Conservation (phyloP, 768 basidiomycete species). For the Pleurotus pulmonarius region DNA sequence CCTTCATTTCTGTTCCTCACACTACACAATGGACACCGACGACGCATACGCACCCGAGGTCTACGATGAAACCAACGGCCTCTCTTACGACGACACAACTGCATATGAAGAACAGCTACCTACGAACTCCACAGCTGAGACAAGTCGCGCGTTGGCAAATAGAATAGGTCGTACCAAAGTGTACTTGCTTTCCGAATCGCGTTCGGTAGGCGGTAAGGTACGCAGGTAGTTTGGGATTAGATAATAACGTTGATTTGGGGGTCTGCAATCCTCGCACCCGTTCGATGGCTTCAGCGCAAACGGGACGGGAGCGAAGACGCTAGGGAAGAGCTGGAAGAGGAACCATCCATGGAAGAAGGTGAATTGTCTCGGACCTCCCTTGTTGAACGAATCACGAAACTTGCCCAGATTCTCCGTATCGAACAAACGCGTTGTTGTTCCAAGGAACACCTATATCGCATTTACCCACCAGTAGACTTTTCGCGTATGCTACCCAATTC, state of each 20-base stretch:
- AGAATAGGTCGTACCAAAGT: constrained; percentile 74
- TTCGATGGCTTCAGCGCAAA: constrained; percentile 40
- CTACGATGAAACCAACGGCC: constrained; percentile 14
- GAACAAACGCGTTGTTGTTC: constrained; percentile 70
- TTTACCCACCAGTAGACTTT: constrained; percentile 72
- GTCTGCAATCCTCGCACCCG: constrained; percentile 12
- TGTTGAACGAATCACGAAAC: background rate
- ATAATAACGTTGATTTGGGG: constrained; percentile 39
- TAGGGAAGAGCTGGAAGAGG: constrained; percentile 27
- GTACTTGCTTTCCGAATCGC: constrained; percentile 72
- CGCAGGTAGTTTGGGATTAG: constrained; percentile 37
- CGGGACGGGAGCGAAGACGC: constrained; percentile 29
- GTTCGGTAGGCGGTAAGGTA: constrained; percentile 69
- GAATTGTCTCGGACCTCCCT: background rate
- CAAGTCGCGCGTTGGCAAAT: constrained; percentile 43
- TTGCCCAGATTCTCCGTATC: constrained; percentile 39
- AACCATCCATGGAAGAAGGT: constrained; percentile 31
- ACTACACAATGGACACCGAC: constrained; percentile 46
- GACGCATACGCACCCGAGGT: constrained; percentile 25
- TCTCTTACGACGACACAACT: constrained; percentile 54
- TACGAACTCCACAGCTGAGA: constrained; percentile 22
- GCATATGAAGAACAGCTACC: constrained; percentile 58
- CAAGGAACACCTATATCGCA: constrained; percentile 69
- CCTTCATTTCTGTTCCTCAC: constrained; percentile 1
- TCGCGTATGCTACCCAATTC: constrained; percentile 80